These are phyloP conservation scores for Nemania serpens DNA, from an alignment of 2,329 filamentous ascomycete species.

Conservation along the genomic window DNA sequence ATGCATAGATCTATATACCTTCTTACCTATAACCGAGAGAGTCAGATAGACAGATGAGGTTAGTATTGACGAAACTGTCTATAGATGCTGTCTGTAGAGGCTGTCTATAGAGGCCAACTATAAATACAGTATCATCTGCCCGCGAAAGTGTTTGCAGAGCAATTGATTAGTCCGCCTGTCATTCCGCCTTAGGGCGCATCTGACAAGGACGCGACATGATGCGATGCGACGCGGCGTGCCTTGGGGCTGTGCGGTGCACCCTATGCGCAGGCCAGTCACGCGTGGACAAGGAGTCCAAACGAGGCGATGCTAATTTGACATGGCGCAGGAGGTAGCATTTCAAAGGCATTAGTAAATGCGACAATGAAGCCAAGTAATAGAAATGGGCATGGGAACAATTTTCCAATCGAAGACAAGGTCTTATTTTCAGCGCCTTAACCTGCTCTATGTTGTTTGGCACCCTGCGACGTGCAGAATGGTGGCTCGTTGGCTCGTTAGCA, in stretches of 20 bases:
- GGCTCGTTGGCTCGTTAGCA: background rate
- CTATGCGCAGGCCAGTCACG: slow-evolving; percentile 8
- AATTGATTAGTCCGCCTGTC: background rate
- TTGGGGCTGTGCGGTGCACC: slow-evolving; percentile 1
- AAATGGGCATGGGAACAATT: no score
- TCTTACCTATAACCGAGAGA: no score
- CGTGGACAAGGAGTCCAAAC: background rate
- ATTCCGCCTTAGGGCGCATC: background rate
- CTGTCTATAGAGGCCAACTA: no score
- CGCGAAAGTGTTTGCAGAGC: no score
- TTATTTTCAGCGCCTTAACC: no score
- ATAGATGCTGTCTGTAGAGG: no score
- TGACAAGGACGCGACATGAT: background rate
- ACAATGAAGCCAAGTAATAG: background rate
- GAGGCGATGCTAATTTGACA: background rate
- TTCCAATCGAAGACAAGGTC: no score
- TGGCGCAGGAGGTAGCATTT: background rate
- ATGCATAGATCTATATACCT: no score
- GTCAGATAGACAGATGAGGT: no score
- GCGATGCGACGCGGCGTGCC: background rate
- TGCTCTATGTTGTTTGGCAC: no score
- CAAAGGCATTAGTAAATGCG: background rate
- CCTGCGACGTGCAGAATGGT: background rate
- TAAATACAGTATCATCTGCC: no score
- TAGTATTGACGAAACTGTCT: no score